Evolutionary conservation across 306 rosid species (phyloP).

Genomic region (Pachyrhizus erosus): DNA sequence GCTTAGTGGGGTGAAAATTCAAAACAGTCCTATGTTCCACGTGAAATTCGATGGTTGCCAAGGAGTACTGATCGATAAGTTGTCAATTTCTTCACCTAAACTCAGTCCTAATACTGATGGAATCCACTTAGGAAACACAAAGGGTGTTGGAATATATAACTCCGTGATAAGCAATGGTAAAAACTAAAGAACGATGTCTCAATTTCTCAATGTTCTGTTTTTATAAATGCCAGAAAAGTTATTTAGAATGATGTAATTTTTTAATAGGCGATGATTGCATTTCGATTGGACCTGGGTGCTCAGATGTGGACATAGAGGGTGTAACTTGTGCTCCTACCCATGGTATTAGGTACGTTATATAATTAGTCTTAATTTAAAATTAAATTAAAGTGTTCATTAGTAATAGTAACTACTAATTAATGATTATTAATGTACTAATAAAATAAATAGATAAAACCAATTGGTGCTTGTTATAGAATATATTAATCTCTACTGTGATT

Average conservation of each 20-base stretch:
- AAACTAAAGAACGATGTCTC: not conserved
- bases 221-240: slow-evolving; percentile 27
- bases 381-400: slow-evolving; percentile 15
- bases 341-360: slow-evolving; percentile 78
- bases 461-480: not conserved
- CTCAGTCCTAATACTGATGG: slow-evolving; percentile 99
- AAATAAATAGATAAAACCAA: not conserved
- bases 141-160: slow-evolving; percentile 70
- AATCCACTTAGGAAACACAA: slow-evolving; percentile 81
- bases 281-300: slow-evolving; percentile 88
- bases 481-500: slow-evolving; percentile 12
- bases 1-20: slow-evolving; percentile 68
- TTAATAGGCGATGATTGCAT: slow-evolving; percentile 92
- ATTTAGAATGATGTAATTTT: slow-evolving; percentile 10
- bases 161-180: slow-evolving; percentile 85
- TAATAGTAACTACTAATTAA: not conserved
- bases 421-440: not conserved
- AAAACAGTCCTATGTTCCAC: slow-evolving; percentile 89
- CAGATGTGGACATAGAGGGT: slow-evolving; percentile 77
- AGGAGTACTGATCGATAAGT: slow-evolving; percentile 70
- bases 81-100: slow-evolving; percentile 84
- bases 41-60: slow-evolving; percentile 92
- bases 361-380: slow-evolving; percentile 16
- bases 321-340: slow-evolving; percentile 97
- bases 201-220: not conserved